phyloP scores from a whole-genome alignment of 2,329 filamentous ascomycete species.

The Trichoderma pleuroti region DNA sequence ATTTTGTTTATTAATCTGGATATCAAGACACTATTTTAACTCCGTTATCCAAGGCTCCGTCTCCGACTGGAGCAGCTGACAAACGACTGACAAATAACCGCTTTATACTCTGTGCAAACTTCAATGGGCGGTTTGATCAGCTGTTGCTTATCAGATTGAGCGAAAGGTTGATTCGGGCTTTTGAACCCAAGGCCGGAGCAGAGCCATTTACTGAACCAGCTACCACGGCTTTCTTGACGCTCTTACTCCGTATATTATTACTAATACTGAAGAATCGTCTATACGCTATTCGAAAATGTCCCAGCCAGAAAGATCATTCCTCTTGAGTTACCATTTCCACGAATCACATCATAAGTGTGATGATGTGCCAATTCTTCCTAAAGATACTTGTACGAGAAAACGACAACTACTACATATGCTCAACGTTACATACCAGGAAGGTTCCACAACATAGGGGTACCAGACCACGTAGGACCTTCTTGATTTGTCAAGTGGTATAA shows the following conservation, averaged over 20 bases:
- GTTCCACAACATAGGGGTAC: background rate
- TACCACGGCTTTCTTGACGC: background rate
- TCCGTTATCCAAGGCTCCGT: background rate
- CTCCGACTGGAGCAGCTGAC: background rate
- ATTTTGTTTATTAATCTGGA: background rate
- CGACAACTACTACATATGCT: background rate
- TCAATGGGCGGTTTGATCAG: no score
- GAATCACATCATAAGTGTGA: background rate
- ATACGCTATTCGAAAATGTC: background rate
- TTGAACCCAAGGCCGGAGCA: background rate
- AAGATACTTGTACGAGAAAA: background rate
- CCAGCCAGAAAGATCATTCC: background rate
- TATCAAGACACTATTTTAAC: background rate
- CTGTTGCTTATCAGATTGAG: background rate
- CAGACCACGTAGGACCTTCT: background rate
- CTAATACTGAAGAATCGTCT: no score
- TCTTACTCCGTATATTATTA: no score
- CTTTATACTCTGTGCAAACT: background rate
- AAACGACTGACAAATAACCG: background rate
- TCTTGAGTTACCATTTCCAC: background rate
- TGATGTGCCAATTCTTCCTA: background rate
- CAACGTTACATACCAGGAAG: background rate
- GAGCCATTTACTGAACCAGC: background rate
- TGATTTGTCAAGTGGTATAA: background rate
- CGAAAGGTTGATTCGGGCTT: background rate